Evolutionary conservation across 306 rosid species (phyloP).

Genomic region (Inga laurina): DNA sequence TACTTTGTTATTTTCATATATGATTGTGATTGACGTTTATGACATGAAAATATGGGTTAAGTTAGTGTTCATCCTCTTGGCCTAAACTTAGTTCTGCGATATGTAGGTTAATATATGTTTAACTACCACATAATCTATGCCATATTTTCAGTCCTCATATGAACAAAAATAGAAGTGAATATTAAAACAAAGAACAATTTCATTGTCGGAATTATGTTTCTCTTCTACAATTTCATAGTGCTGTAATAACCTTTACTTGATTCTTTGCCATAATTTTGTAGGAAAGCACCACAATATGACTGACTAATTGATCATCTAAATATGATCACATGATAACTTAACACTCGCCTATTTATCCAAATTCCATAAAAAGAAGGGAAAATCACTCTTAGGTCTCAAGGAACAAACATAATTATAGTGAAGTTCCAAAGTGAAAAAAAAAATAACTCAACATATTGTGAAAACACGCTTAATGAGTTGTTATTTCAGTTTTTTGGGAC

Average conservation of each 20-base stretch:
- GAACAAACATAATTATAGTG: too few relatives aligned
- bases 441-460: too few relatives aligned
- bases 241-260: neutral
- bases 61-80: neutral
- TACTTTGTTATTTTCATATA: slow-evolving; percentile 1
- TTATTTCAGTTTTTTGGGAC: too few relatives aligned
- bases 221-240: neutral
- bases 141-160: neutral
- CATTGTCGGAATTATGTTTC: neutral
- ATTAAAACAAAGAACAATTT: neutral
- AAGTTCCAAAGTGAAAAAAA: too few relatives aligned
- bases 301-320: too few relatives aligned
- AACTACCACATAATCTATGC: neutral
- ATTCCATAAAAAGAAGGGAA: too few relatives aligned
- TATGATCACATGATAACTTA: too few relatives aligned
- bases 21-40: neutral
- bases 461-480: too few relatives aligned
- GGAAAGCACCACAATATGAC: neutral
- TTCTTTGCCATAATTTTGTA: neutral
- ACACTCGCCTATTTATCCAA: neutral
- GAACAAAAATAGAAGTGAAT: neutral
- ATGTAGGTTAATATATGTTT: neutral
- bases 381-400: too few relatives aligned
- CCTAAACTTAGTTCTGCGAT: neutral
- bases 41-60: neutral